Evolutionary conservation across 371 early-diverging fungal species (phyloP).

Genomic region (Mycotypha africana): DNA sequence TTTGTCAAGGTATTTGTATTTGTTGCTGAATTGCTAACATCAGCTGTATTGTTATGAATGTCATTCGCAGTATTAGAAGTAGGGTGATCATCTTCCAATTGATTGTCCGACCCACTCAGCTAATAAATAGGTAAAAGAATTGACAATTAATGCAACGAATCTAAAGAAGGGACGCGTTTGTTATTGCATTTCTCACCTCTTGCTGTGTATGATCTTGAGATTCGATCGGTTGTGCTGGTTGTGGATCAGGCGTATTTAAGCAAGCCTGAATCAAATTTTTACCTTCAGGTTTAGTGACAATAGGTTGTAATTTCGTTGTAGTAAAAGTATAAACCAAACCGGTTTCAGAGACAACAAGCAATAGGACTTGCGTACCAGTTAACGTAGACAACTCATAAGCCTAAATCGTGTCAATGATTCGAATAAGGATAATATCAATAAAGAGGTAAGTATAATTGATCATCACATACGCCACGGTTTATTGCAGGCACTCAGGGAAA

Average conservation of each 20-base stretch:
- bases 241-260: conserved; percentile 76
- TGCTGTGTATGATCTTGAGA: neutral
- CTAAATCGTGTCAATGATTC: conserved; percentile 40
- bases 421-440: neutral
- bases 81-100: neutral
- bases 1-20: no score
- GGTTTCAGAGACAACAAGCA: conserved; percentile 95
- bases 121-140: no score
- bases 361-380: conserved; percentile 95
- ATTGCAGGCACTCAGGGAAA: no score
- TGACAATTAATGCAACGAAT: no score
- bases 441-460: no score
- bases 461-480: no score
- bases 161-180: neutral
- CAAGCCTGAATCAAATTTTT: conserved; percentile 94
- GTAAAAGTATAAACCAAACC: conserved; percentile 99
- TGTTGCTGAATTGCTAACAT: no score
- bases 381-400: conserved; percentile 95
- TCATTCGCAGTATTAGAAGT: no score
- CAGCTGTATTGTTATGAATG: no score
- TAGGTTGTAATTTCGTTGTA: conserved; percentile 93
- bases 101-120: neutral
- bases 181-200: neutral
- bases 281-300: conserved; percentile 92
- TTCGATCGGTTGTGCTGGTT: neutral